Base-by-base conservation (phyloP, 1,284 basidiomycete species). In the Leccinum subrobustum region DNA sequence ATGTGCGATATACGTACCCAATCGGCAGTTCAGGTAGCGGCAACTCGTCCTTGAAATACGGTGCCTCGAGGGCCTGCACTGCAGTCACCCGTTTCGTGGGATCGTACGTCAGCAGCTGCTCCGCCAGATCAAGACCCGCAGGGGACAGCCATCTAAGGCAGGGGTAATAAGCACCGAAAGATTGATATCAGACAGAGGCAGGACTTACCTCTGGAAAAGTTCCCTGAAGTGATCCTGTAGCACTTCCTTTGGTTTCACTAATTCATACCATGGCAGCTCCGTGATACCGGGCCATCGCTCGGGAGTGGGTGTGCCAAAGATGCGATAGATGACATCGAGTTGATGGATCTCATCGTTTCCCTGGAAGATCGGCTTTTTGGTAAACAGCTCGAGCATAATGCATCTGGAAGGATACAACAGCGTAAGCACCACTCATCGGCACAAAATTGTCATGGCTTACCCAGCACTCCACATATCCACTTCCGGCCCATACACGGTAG, bases 391-490 rank as follows among this genome's bases (percentile, higher is more conserved):
- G 39, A 99, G 84, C 88, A 99, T 98, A 70, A 99, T 99, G 74
- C 96, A 99, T 27, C 95, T 96, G 64, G 64, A 66, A n/a, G 57
- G 25, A 47, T 23, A 23, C 57, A 33, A 58, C 59, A 16, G 48
- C 58, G 56, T 56, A 6, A 59, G 20, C 52, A 48, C 3, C 60
- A 29, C 23, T n/a, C 14, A 44, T 14, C 18, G 8, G 35, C 25
- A 54, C 5, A 48, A 27, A 57, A 12, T 44, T 20, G 55, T 44
- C 55, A 20, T 11, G 57, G 35, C 58, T 65, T 76, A 96, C 93
- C 97, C 97, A 11, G 96, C 97, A 72, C 95, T 97, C 97, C 97
- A 99, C 88, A 97, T 97, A 72, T 99, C 97, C n/a, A 99, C 96
- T 70, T 98, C 97, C 2, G 94, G 89, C 1, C 96, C 96, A 76